A percentile compares a stretch with the other conserved stretches of the same genome.
Conservation (phyloP, 2,329 filamentous ascomycete species). For the Colletotrichum sp. region DNA sequence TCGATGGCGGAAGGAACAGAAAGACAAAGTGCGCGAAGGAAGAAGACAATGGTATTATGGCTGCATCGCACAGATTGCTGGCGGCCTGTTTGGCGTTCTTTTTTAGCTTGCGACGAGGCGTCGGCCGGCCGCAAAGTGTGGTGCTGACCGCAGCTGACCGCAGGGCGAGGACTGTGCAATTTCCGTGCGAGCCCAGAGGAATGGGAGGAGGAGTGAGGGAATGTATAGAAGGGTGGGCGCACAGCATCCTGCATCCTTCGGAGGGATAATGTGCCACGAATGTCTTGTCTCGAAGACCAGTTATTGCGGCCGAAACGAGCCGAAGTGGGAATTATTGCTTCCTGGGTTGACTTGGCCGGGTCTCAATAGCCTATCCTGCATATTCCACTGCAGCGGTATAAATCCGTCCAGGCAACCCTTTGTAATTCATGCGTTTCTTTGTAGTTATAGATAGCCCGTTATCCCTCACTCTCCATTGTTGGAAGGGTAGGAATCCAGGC, state of each 20-base stretch:
- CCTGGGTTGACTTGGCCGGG: background rate
- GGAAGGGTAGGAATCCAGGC: constrained; percentile 55
- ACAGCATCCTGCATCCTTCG: background rate
- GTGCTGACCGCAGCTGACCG: constrained; percentile 19
- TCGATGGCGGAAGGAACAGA: background rate
- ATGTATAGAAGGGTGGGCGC: constrained; percentile 4
- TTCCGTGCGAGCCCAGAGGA: constrained; percentile 4
- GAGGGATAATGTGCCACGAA: background rate
- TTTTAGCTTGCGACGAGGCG: constrained; percentile 16
- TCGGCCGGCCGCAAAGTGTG: constrained; percentile 9
- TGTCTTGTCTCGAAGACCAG: background rate
- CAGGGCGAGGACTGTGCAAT: constrained; percentile 15
- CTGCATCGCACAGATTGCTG: background rate
- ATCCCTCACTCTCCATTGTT: constrained; percentile 2
- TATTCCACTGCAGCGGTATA: background rate
- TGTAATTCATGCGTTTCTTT: background rate
- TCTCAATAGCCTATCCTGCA: background rate
- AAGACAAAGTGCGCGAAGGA: background rate
- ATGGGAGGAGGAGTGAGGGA: background rate
- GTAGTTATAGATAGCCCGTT: background rate
- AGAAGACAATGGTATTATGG: constrained; percentile 18
- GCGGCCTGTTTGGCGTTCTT: background rate
- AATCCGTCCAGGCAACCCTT: background rate
- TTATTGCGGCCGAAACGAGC: background rate
- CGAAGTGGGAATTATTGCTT: background rate